phyloP scores from a whole-genome alignment of 2,329 filamentous ascomycete genomes.

The Diaporthe citriasiana region DNA sequence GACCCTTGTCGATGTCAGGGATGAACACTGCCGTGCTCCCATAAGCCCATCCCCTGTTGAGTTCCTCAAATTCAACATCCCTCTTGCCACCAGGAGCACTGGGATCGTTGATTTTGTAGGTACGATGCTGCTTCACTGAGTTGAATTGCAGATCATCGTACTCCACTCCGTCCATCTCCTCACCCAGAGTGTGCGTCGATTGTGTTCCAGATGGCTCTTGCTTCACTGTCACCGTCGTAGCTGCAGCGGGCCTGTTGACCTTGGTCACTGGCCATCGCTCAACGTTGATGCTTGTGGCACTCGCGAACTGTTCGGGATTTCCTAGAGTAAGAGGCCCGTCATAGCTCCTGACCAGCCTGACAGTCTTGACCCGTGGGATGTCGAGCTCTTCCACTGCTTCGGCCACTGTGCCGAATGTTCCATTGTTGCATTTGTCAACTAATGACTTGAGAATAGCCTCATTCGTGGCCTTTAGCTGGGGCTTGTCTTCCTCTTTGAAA shows the following conservation, averaged over 20 bases:
- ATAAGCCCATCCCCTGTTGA: conserved; percentile 96
- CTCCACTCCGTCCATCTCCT: conserved; percentile 65
- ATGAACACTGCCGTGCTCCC: conserved; percentile 93
- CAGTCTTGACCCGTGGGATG: conserved; percentile 80
- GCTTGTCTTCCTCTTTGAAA: conserved; percentile 92
- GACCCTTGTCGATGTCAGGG: conserved; percentile 85
- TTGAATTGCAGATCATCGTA: conserved; percentile 66
- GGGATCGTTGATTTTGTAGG: conserved; percentile 85
- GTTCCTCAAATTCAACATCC: conserved; percentile 84
- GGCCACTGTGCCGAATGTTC: conserved; percentile 84
- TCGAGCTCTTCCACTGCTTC: conserved; percentile 87
- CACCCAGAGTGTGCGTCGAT: conserved; percentile 62
- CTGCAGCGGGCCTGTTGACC: conserved; percentile 78
- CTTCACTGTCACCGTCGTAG: conserved; percentile 80
- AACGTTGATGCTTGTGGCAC: conserved; percentile 85
- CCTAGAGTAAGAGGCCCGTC: conserved; percentile 86
- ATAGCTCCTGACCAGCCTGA: conserved; percentile 83
- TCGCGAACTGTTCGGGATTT: conserved; percentile 78
- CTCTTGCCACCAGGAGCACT: conserved; percentile 81
- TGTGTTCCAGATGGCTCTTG: conserved; percentile 65
- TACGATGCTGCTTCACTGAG: conserved; percentile 81
- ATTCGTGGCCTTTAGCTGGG: conserved; percentile 78
- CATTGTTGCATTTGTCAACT: conserved; percentile 75
- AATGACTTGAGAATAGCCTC: conserved; percentile 77
- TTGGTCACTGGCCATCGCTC: conserved; percentile 93